phyloP scores from a whole-genome alignment of 139 green algal genomes.

The Haematococcus lacustris region DNA sequence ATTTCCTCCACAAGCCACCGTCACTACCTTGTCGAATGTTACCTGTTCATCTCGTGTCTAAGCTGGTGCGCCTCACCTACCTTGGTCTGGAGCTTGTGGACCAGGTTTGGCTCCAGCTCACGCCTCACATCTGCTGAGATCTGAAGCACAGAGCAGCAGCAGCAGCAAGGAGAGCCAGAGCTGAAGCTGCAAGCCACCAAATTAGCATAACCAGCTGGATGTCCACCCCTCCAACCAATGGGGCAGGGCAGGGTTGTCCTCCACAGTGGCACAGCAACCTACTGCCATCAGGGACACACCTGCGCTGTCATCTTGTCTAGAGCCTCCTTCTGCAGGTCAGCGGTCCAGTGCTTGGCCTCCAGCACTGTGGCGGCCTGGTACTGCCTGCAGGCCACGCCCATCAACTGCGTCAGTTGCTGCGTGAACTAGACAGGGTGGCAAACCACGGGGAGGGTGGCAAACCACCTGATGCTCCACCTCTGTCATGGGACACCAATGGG shows the following conservation, averaged over 20 bases:
- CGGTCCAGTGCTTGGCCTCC: conserved; percentile 10
- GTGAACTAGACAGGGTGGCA: no score
- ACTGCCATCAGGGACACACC: background rate
- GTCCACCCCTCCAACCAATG: background rate
- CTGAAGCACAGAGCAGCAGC: background rate
- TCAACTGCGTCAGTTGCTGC: no score
- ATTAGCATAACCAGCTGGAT: background rate
- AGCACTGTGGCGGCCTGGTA: conserved; percentile 3
- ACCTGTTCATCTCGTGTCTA: no score
- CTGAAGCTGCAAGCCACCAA: background rate
- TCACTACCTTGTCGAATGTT: no score
- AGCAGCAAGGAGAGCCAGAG: no score
- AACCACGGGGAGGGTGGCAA: background rate
- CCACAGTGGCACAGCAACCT: background rate
- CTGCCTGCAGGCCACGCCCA: background rate
- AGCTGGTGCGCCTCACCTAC: no score
- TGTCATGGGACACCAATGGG: no score
- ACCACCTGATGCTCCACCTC: no score
- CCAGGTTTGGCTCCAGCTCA: conserved; percentile 18
- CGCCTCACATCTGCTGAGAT: conserved; percentile 16
- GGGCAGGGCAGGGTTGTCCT: background rate
- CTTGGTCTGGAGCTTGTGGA: conserved; percentile 12
- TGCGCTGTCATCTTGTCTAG: conserved; percentile 1
- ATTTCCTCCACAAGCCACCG: no score
- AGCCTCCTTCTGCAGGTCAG: conserved; percentile 1